Conservation (phyloP, 345 rosid genomes). For the Euphorbia peplus region DNA sequence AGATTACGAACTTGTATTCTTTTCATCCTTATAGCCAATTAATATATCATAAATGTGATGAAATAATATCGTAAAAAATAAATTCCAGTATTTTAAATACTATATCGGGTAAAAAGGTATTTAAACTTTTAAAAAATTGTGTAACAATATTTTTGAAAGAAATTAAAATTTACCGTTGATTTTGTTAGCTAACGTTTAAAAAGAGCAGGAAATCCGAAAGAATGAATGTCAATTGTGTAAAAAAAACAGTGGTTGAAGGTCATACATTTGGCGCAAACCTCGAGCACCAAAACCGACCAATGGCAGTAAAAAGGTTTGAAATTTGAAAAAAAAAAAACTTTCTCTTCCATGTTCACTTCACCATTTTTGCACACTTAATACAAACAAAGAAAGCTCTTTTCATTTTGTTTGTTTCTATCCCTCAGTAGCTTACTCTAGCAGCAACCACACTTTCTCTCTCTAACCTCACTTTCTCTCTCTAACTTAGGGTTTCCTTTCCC, state of each 20-base stretch:
- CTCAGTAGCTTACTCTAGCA: constrained; percentile 16
- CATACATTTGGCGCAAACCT: neutral
- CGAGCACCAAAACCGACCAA: constrained; percentile 4
- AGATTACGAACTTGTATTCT: too few relatives aligned
- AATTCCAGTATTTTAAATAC: too few relatives aligned
- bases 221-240: neutral
- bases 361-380: neutral
- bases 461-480: constrained; percentile 2
- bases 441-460: neutral
- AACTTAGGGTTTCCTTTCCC: neutral
- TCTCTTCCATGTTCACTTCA: neutral
- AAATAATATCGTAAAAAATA: too few relatives aligned
- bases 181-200: too few relatives aligned
- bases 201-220: too few relatives aligned
- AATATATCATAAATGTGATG: too few relatives aligned
- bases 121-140: too few relatives aligned
- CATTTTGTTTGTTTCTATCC: neutral
- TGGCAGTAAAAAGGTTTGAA: neutral
- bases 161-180: too few relatives aligned
- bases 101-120: too few relatives aligned
- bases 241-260: neutral
- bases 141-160: too few relatives aligned
- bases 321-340: neutral
- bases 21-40: too few relatives aligned
- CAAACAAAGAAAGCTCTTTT: too few relatives aligned